Evolutionary conservation across 2,329 filamentous ascomycete genomes (phyloP).

Genomic region (Aspergillus phoenicis): DNA sequence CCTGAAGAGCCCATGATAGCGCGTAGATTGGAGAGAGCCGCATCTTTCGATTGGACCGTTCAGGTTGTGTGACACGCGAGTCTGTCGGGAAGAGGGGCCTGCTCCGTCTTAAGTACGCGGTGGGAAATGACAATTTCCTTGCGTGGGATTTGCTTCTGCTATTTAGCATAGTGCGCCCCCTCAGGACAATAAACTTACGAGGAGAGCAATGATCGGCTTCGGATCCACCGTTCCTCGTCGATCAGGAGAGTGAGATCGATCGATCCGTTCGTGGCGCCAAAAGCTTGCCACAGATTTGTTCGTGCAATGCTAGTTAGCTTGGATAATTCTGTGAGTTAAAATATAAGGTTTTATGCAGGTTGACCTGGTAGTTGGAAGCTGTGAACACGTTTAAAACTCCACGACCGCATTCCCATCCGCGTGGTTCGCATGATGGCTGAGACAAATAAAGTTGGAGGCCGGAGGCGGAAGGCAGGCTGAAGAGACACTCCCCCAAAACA

Average conservation of each 20-base stretch:
- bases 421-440: too few relatives aligned
- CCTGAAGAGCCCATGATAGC: conserved; percentile 20
- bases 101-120: not conserved
- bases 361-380: not conserved
- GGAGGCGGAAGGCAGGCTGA: too few relatives aligned
- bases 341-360: not conserved
- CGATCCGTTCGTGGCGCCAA: not conserved
- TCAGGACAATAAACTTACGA: not conserved
- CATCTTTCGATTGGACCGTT: not conserved
- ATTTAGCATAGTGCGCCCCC: not conserved
- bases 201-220: not conserved
- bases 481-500: too few relatives aligned
- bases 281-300: not conserved
- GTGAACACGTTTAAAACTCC: not conserved
- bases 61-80: not conserved
- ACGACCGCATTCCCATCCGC: too few relatives aligned
- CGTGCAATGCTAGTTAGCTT: not conserved
- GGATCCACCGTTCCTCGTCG: not conserved
- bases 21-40: not conserved
- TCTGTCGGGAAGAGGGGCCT: not conserved
- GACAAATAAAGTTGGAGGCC: too few relatives aligned
- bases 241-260: not conserved
- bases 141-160: not conserved
- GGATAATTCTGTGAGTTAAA: not conserved
- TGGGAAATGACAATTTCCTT: not conserved